Evolutionary conservation across 202 grass and related monocot species (phyloP).

Genomic region (Brachypodium distachyon): DNA sequence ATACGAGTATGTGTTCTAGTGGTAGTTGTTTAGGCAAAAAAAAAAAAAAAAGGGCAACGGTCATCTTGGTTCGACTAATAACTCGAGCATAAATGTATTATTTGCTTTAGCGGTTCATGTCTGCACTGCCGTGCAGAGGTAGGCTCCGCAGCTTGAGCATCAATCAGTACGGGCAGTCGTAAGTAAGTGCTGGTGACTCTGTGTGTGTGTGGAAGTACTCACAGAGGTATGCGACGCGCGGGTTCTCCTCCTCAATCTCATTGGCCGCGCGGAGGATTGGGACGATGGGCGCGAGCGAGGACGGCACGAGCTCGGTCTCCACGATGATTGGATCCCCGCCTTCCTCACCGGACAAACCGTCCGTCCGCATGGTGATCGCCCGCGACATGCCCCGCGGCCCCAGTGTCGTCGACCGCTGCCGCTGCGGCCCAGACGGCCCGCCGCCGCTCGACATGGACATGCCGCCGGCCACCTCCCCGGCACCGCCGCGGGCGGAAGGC

Average conservation of each 20-base stretch:
- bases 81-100: too few species aligned
- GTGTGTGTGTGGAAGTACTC: neutral
- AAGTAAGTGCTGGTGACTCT: neutral
- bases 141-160: too few species aligned
- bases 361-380: slow-evolving; percentile 33
- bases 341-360: slow-evolving; percentile 29
- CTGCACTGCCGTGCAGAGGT: too few species aligned
- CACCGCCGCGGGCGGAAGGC: neutral
- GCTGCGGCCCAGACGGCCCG: neutral
- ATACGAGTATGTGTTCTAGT: too few species aligned
- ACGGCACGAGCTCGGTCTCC: slow-evolving; percentile 83
- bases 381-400: slow-evolving; percentile 14
- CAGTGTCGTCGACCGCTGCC: neutral
- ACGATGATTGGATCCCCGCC: neutral
- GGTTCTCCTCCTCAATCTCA: slow-evolving; percentile 64
- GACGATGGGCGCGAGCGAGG: slow-evolving; percentile 66
- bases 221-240: slow-evolving; percentile 92
- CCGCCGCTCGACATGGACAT: slow-evolving; percentile 23
- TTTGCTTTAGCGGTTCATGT: too few species aligned
- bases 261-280: slow-evolving; percentile 93
- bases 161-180: neutral
- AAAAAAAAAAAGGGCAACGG: neutral
- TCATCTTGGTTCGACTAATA: too few species aligned
- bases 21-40: neutral
- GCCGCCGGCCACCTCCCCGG: neutral